phyloP scores from a whole-genome alignment of 1,284 basidiomycete genomes.

The Cryptococcus hybrid region DNA sequence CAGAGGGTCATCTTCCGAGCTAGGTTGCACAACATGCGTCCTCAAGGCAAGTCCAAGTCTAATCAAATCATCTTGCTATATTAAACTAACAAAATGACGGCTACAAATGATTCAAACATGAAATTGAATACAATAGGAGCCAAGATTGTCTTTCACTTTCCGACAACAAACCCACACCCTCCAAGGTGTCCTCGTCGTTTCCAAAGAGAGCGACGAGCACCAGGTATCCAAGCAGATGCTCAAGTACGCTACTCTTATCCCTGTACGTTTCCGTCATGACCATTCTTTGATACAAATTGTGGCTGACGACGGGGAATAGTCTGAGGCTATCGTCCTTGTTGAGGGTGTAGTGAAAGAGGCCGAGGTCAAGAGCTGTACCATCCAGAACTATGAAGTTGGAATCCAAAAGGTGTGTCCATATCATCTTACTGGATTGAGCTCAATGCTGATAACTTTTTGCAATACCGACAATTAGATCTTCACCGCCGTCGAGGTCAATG shows the following conservation, averaged over 20 bases:
- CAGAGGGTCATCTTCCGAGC: constrained; percentile 82
- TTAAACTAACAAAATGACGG: no score
- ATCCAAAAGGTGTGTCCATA: constrained; percentile 64
- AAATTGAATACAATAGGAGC: constrained; percentile 44
- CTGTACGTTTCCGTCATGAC: constrained; percentile 36
- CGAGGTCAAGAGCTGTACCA: constrained; percentile 86
- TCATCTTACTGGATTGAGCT: neutral
- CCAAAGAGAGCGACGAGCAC: constrained; percentile 58
- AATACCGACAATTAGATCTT: constrained; percentile 60
- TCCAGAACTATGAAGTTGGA: constrained; percentile 85
- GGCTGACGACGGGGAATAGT: constrained; percentile 32
- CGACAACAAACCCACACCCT: constrained; percentile 87
- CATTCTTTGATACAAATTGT: neutral
- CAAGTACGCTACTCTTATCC: constrained; percentile 80
- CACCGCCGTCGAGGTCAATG: constrained; percentile 71
- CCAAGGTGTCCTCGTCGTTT: constrained; percentile 76
- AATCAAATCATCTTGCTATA: neutral
- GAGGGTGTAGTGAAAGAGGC: constrained; percentile 78
- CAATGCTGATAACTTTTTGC: neutral
- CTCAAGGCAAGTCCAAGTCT: constrained; percentile 62
- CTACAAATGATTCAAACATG: no score
- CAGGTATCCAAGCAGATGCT: constrained; percentile 97
- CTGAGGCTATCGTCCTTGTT: constrained; percentile 90
- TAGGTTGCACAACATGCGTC: constrained; percentile 86
- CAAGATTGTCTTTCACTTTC: constrained; percentile 92